Base-by-base conservation (phyloP, 83 land plant genomes). In the Larix sibirica region DNA sequence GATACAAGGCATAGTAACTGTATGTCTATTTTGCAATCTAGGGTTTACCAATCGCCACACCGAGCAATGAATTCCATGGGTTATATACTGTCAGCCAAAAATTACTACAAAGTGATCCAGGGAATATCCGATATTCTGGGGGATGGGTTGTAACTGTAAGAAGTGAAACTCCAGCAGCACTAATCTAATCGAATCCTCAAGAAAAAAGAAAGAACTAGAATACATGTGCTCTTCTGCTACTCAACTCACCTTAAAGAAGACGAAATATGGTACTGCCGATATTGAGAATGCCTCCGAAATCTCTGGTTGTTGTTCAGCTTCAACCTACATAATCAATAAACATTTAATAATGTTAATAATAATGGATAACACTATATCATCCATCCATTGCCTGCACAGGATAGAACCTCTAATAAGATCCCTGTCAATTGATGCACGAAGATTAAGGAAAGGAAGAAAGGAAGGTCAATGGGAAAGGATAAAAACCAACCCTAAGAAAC, bases 241-340 rank as follows among this genome's bases (percentile, higher is more conserved):
- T 42, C 20, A 81, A 24, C 59, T 36, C 44, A 93, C 99, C 99
- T 95, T 96, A 42, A 88, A 81, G 79, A 96, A 92, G 75, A 90
- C 93, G 87, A 95, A 96, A 77, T 64, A 95, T 61, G 99, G 99
- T 56, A 96, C 97, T 21, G 97, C 92, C 67, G 94, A 87, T 62
- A 96, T 94, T 10, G 91, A 85, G 80, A 89, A 95, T 3, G 84
- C 81, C 82, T 95, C 99, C 26, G 99, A 93, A 56, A 96, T 89
- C 67, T 95, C 97, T 24, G 99, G 93, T 75, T 90, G 94, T 77
- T 96, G 97, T 86, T 96, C 99, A 56, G 99, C 99, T 85, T 96
- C 99, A 64, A 95, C 99, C 99, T 96, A 81, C 16, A n/a, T 38
- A 70, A 21, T 31, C 70, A 44, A 62, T 2, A 82, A n/a, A 71